Conservation (phyloP, 148 eudicot species). For the Fagopyrum homotropicum region DNA sequence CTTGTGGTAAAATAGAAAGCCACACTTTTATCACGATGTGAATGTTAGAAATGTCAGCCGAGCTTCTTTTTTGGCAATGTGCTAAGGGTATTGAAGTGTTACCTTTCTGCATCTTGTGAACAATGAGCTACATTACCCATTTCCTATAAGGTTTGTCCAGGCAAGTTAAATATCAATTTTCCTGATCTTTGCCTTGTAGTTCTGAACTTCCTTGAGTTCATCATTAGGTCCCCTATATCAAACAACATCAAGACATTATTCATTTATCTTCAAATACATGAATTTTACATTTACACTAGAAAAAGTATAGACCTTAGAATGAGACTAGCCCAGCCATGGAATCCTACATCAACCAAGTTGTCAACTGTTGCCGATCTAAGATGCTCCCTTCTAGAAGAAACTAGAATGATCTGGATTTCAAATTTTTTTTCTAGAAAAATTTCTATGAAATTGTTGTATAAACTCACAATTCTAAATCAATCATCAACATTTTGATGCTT, state of each 20-base stretch:
- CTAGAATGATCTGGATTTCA: conserved; percentile 29
- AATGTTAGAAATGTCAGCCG: not conserved
- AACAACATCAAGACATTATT: not conserved
- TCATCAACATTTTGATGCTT: no score
- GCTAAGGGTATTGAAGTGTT: not conserved
- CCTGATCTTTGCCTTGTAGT: conserved; percentile 34
- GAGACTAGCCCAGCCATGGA: conserved; percentile 39
- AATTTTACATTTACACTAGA: not conserved
- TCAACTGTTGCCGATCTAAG: conserved; percentile 40
- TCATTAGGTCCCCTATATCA: conserved; percentile 21
- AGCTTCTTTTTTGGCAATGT: not conserved
- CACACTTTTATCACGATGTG: not conserved
- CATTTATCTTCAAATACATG: no score
- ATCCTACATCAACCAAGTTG: conserved; percentile 39
- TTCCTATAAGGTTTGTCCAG: conserved; percentile 6
- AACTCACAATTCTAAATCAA: no score
- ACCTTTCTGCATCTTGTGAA: not conserved
- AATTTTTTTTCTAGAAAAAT: no score
- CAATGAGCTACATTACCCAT: not conserved
- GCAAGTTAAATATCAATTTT: no score
- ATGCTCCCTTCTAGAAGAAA: conserved; percentile 38
- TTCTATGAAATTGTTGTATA: no score
- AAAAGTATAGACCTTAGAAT: conserved; percentile 24
- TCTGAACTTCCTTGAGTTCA: conserved; percentile 19
- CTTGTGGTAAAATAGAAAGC: not conserved